Base-by-base conservation (phyloP, 305 asterid genomes). In the Withania somnifera region DNA sequence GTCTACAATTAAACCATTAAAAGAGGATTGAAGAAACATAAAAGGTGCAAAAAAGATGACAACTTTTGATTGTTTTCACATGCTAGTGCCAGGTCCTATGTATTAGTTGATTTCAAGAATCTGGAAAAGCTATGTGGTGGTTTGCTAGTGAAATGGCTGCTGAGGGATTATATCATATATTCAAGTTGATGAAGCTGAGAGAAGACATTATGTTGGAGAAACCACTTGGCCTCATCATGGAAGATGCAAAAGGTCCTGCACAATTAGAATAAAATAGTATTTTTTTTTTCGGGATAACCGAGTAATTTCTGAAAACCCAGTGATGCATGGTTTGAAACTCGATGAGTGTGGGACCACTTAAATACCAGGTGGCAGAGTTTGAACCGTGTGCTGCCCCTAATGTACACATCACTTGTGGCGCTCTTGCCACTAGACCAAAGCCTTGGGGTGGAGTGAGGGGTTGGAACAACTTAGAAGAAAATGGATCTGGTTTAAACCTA, bases 81-180 rank as follows among this genome's bases (percentile, higher is more conserved):
- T 79, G 71, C 82, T 79, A 79, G 5, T 58, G 67, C 69, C 24
- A 79, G 76, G 82, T 58, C 58, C 73, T 57, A 47, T 56, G 82
- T 15, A 20, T 52, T 56, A 78, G 56, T 34, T 32, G 71, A 40
- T 36, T 78, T 56, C 34, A 36, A 78, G 36, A 13, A 36, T 34
- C 1, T 34, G 36, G 71, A 78, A 58, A 54, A 78, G 40, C 14
- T 53, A 7, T 34, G 22, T 20, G 71, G 38, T 78, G 36, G 52
- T 54, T 15, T 26, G 45, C 17, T 17, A 75, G n/a, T 75, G 80
- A 75, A 75, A 75, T 75, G 80, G 63, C 80, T 75, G 47, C 80
- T 50, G 51, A 34, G 50, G 28, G 24, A 7, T 30, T n/a, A 32
- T 54, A 19, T 52, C 57, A 28, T 28, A 73, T 38, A 73, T 73